Evolutionary conservation across 441 rosid species (phyloP).

Genomic region (Daphne laureola): DNA sequence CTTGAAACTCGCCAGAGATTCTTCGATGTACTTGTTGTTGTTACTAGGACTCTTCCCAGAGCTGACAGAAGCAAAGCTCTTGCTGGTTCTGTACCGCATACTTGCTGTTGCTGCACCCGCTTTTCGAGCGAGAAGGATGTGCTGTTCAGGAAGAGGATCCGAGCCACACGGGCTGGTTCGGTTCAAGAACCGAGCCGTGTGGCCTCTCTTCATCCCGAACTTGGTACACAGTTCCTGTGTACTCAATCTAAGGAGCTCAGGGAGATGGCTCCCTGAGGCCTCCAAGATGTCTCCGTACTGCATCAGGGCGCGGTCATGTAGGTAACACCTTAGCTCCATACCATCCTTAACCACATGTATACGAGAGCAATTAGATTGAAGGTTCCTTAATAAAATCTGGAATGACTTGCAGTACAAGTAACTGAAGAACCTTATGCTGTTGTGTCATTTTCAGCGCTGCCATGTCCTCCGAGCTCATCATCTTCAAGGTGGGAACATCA

Average conservation of each 20-base stretch:
- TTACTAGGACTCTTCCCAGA: slow-evolving; percentile 24
- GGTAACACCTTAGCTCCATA: slow-evolving; percentile 54
- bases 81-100: slow-evolving; percentile 24
- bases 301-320: slow-evolving; percentile 54
- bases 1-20: slow-evolving; percentile 45
- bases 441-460: slow-evolving; percentile 46
- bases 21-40: slow-evolving; percentile 35
- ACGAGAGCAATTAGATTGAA: background rate
- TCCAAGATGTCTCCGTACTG: slow-evolving; percentile 53
- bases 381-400: background rate
- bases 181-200: slow-evolving; percentile 41
- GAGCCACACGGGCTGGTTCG: slow-evolving; percentile 27
- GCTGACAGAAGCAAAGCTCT: slow-evolving; percentile 20
- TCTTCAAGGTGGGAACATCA: slow-evolving; percentile 64
- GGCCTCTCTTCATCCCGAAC: slow-evolving; percentile 62
- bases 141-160: slow-evolving; percentile 30
- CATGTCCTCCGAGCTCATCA: slow-evolving; percentile 55
- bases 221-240: slow-evolving; percentile 30
- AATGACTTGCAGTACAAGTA: slow-evolving; percentile 1
- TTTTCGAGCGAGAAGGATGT: slow-evolving; percentile 16
- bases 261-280: slow-evolving; percentile 45
- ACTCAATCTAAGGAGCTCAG: slow-evolving; percentile 41
- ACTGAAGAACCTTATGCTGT: slow-evolving; percentile 40
- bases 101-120: slow-evolving; percentile 8
- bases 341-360: slow-evolving; percentile 31